Evolutionary conservation across 768 basidiomycete species (phyloP).

Genomic region (Grammothele lineata): DNA sequence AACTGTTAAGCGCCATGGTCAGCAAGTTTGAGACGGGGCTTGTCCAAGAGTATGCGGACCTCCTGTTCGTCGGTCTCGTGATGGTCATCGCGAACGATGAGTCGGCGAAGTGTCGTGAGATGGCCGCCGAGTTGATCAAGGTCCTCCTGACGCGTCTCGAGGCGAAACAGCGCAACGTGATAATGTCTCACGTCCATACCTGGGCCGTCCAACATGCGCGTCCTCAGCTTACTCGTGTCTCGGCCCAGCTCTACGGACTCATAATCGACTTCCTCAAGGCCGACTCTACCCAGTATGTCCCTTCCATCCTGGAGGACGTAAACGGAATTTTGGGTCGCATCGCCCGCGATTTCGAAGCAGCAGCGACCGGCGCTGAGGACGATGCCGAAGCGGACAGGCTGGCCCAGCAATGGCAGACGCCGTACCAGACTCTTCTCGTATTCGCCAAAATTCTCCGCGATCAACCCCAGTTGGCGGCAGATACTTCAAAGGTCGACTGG

Average conservation of each 20-base stretch:
- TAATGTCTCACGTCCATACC: conserved; percentile 68
- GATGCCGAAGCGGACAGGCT: conserved; percentile 41
- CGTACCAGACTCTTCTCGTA: conserved; percentile 74
- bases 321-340: conserved; percentile 43
- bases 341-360: conserved; percentile 33
- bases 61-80: conserved; percentile 87
- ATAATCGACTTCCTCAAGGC: conserved; percentile 63
- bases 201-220: conserved; percentile 72
- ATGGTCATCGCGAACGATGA: conserved; percentile 95
- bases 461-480: conserved; percentile 44
- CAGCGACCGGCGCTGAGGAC: conserved; percentile 29
- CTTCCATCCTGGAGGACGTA: conserved; percentile 54
- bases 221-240: conserved; percentile 61
- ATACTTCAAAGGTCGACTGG: conserved; percentile 58
- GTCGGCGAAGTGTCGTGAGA: conserved; percentile 82
- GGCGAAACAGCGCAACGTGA: conserved; percentile 45
- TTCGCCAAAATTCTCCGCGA: conserved; percentile 59
- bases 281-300: conserved; percentile 41
- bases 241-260: conserved; percentile 80
- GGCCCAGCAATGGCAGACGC: conserved; percentile 55
- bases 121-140: conserved; percentile 83
- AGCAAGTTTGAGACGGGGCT: conserved; percentile 77
- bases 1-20: conserved; percentile 80
- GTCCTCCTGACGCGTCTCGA: conserved; percentile 67
- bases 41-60: conserved; percentile 75